Conservation (phyloP, 2,329 filamentous ascomycete genomes). For the Corniculantispora saksenae region DNA sequence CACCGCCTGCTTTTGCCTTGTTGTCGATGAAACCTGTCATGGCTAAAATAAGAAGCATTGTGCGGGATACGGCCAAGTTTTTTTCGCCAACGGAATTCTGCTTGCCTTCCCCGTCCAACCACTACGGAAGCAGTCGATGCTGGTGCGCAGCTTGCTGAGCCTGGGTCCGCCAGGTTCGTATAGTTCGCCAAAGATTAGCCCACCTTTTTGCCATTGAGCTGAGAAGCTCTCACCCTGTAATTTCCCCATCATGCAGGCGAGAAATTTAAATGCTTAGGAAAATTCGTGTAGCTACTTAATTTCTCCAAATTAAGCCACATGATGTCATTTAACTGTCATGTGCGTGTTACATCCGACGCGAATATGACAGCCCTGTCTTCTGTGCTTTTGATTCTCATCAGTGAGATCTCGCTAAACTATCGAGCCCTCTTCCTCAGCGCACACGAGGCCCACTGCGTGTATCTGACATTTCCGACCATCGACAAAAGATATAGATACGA, state of each 20-base stretch:
- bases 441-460: not conserved
- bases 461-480: not conserved
- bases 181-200: constrained; percentile 2
- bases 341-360: not conserved
- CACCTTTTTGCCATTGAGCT: constrained; percentile 1
- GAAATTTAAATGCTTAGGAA: not conserved
- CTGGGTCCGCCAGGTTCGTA: not conserved
- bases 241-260: constrained; percentile 9
- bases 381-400: too few species aligned
- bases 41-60: not conserved
- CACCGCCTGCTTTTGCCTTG: not conserved
- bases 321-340: constrained; percentile 2
- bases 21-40: not conserved
- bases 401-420: too few species aligned
- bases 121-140: too few species aligned
- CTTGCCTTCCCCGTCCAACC: too few species aligned
- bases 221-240: constrained; percentile 7
- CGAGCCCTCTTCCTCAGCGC: too few species aligned
- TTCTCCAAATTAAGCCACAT: not conserved
- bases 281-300: not conserved
- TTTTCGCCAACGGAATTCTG: not conserved
- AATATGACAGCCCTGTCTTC: too few species aligned
- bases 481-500: not conserved
- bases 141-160: not conserved
- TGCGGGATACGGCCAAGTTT: not conserved